Conservation (phyloP, 1,284 basidiomycete genomes). For the Cutaneotrichosporon spelunceum region DNA sequence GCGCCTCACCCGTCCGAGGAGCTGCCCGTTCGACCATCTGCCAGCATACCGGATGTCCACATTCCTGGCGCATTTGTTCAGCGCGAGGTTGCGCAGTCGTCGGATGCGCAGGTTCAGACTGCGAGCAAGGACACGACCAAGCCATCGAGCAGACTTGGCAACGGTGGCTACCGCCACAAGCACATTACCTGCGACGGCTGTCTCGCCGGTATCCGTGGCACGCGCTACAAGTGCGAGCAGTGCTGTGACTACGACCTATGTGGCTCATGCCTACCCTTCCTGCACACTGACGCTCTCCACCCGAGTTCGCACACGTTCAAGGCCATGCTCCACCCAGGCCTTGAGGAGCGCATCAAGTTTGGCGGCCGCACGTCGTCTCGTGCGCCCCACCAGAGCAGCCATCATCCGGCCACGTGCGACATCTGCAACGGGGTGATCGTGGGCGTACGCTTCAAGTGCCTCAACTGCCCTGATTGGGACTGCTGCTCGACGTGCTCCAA, state of each 20-base stretch:
- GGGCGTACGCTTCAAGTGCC: constrained; percentile 50
- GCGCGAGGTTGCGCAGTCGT: constrained; percentile 16
- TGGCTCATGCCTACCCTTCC: constrained; percentile 43
- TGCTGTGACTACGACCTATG: constrained; percentile 49
- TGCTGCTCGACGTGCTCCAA: constrained; percentile 68
- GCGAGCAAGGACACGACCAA: constrained; percentile 14
- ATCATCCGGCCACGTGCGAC: constrained; percentile 46
- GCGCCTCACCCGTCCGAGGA: constrained; percentile 15
- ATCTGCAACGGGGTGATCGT: constrained; percentile 41
- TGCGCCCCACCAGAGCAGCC: constrained; percentile 16
- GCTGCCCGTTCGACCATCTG: not conserved
- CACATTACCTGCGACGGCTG: constrained; percentile 49
- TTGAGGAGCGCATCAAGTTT: constrained; percentile 43
- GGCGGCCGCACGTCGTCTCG: constrained; percentile 25
- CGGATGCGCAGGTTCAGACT: constrained; percentile 9
- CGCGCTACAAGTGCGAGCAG: constrained; percentile 49
- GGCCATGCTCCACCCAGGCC: constrained; percentile 46
- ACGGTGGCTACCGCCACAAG: constrained; percentile 47
- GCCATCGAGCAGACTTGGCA: constrained; percentile 25
- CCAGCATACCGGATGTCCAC: constrained; percentile 17
- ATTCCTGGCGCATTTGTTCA: constrained; percentile 43
- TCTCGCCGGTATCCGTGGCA: constrained; percentile 42
- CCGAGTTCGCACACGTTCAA: constrained; percentile 42
- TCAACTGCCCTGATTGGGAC: constrained; percentile 52
- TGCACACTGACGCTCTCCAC: constrained; percentile 44